phyloP scores from a whole-genome alignment of 2,329 filamentous ascomycete genomes.

The Fusarium denticulatum region DNA sequence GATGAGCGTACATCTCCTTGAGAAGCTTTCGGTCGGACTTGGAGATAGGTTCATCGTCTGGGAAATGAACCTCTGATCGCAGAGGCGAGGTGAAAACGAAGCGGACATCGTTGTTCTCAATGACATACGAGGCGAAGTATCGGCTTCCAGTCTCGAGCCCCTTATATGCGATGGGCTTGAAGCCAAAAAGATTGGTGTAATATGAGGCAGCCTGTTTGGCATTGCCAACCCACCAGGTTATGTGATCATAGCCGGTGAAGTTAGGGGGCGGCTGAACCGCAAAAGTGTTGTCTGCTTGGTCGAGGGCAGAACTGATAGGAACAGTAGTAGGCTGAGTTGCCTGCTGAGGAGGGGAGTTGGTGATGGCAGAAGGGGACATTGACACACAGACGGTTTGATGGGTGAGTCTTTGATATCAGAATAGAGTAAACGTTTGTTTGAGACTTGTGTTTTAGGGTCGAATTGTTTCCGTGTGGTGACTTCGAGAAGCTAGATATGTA shows the following conservation, averaged over 20 bases:
- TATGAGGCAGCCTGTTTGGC: slow-evolving; percentile 93
- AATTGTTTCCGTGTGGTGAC: slow-evolving; percentile 11
- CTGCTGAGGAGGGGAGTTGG: slow-evolving; percentile 59
- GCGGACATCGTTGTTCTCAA: slow-evolving; percentile 78
- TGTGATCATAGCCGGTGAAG: slow-evolving; percentile 89
- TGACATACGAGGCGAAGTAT: slow-evolving; percentile 83
- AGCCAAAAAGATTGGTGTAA: slow-evolving; percentile 89
- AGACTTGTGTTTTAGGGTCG: slow-evolving; percentile 18
- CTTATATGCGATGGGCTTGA: slow-evolving; percentile 81
- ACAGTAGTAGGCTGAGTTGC: slow-evolving; percentile 51
- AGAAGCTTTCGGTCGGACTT: slow-evolving; percentile 72
- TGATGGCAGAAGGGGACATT: slow-evolving; percentile 70
- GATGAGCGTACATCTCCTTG: slow-evolving; percentile 80
- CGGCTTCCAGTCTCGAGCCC: slow-evolving; percentile 90
- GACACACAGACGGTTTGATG: slow-evolving; percentile 39
- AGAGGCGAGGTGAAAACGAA: slow-evolving; percentile 89
- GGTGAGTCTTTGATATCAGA: slow-evolving; percentile 16
- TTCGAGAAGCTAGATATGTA: slow-evolving; percentile 25
- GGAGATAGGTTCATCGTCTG: slow-evolving; percentile 69
- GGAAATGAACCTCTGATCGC: slow-evolving; percentile 66
- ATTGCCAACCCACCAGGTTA: slow-evolving; percentile 97
- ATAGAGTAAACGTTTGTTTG: slow-evolving; percentile 2
- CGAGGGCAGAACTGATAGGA: slow-evolving; percentile 45
- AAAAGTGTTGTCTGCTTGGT: slow-evolving; percentile 57
- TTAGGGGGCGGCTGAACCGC: slow-evolving; percentile 63